Percentiles rank a stretch among this genome's conserved stretches.
These are phyloP conservation scores for Porphyrellus cyaneotinctus DNA, from an alignment of 768 basidiomycete genomes.

Conservation along the genomic window DNA sequence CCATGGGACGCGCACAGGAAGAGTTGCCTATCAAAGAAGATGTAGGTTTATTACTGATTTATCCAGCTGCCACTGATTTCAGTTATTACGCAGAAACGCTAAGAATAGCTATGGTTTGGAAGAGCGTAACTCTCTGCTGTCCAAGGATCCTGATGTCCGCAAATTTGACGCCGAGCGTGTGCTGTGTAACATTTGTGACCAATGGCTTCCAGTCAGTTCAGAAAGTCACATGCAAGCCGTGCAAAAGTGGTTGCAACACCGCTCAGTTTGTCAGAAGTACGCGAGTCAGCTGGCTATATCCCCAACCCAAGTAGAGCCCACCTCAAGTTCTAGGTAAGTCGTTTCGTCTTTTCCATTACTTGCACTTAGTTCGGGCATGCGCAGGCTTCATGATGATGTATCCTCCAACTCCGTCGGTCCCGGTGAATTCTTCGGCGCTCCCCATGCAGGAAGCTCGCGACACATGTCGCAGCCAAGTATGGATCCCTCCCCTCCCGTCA, in stretches of 20 bases:
- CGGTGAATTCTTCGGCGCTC: slow-evolving; percentile 5
- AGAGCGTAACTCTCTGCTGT: slow-evolving; percentile 53
- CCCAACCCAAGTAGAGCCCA: slow-evolving; percentile 17
- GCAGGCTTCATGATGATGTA: slow-evolving; percentile 19
- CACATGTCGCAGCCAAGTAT: slow-evolving; percentile 6
- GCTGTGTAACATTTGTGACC: slow-evolving; percentile 63
- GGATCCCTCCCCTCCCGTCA: slow-evolving; percentile 7
- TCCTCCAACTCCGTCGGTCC: slow-evolving; percentile 33
- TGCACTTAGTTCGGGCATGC: background rate
- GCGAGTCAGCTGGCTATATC: slow-evolving; percentile 7
- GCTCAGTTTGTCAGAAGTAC: slow-evolving; percentile 48
- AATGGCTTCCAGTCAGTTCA: slow-evolving; percentile 58
- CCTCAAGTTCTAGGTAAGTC: slow-evolving; percentile 23
- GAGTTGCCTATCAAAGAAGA: slow-evolving; percentile 75
- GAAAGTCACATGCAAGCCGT: slow-evolving; percentile 61
- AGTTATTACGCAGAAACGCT: slow-evolving; percentile 24
- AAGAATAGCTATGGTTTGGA: slow-evolving; percentile 59
- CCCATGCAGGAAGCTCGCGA: slow-evolving; percentile 26
- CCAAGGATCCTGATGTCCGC: slow-evolving; percentile 65
- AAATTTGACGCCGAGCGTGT: slow-evolving; percentile 73
- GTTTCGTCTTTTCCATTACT: slow-evolving; percentile 3
- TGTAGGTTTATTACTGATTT: slow-evolving; percentile 39
- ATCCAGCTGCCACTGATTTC: slow-evolving; percentile 6
- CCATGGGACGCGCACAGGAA: slow-evolving; percentile 86
- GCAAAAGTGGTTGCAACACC: slow-evolving; percentile 63